Base-by-base conservation (phyloP, 345 rosid species). In the Citropsis articulata region DNA sequence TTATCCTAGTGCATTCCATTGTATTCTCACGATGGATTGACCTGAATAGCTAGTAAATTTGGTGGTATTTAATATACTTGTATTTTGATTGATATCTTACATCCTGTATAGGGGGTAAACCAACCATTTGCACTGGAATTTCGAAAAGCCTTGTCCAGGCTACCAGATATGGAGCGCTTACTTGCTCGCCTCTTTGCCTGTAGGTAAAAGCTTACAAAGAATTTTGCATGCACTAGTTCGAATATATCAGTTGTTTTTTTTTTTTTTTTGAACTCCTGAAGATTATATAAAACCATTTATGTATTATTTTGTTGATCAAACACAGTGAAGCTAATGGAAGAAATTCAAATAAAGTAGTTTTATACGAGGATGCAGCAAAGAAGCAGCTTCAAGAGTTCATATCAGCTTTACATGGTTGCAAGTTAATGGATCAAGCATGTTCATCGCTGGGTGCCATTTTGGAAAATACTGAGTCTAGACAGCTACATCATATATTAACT, bases 141-240 rank as follows among this genome's bases (percentile, higher is more conserved):
- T 73, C 91, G 91, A 67, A 96, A 92, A 77, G 86, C 87, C 24
- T 79, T 96, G 80, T 88, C 91, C 66, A 87, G 86, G 86, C 90
- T 96, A 85, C 97, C 98, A 31, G 99, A 96, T 85, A 91, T 96
- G 94, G 99, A 96, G 86, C 89, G 99, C 78, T 69, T 96, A 85
- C 90, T 96, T 81, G 91, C 93, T 3, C 94, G 90, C 25, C 85
- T 92, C 80, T 96, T 89, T 82, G 84, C 97, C 67, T 82, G 91
- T 90, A 89, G 89, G 99, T 94, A 89, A 82, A 45, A 77, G 66
- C 77, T 69, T 74, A 50, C 75, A 62, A 72, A 66, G 68, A 45
- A 71, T n/a, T 72, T 35, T 27, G 16, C 76, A 62, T 78, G 73
- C 75, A 36, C 45, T 71, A 24, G 27, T 66, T 59, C 70, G 53